Evolutionary conservation across 2,329 filamentous ascomycete species (phyloP).

Genomic region (Clathrospora elynae): DNA sequence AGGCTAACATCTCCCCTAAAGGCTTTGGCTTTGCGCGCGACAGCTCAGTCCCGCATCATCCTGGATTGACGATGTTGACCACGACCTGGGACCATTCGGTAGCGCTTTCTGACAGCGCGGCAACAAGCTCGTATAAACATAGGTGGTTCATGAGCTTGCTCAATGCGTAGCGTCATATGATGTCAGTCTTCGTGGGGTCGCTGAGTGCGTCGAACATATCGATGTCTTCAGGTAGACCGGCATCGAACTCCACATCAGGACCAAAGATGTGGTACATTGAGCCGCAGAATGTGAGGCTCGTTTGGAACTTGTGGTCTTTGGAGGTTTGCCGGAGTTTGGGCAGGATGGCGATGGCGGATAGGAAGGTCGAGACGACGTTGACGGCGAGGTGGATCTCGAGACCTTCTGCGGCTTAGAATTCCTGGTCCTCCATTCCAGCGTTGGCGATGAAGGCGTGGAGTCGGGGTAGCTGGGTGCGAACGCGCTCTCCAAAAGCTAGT

Average conservation of each 20-base stretch:
- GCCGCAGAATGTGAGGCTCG: slow-evolving; percentile 12
- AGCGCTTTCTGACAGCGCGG: background rate
- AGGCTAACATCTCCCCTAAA: slow-evolving; percentile 4
- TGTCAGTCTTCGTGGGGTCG: slow-evolving; percentile 4
- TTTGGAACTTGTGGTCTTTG: slow-evolving; percentile 2
- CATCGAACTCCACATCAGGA: no score
- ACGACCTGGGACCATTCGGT: background rate
- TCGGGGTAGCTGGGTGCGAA: slow-evolving; percentile 6
- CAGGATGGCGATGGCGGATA: slow-evolving; percentile 27
- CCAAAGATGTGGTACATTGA: slow-evolving; percentile 18
- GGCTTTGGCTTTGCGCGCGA: slow-evolving; percentile 10
- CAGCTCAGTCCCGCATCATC: slow-evolving; percentile 15
- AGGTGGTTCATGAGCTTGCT: slow-evolving; percentile 18
- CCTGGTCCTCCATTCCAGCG: slow-evolving; percentile 13
- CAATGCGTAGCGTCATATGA: slow-evolving; percentile 15
- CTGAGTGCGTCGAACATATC: slow-evolving; percentile 15
- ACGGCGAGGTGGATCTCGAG: slow-evolving; percentile 33
- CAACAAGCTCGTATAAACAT: slow-evolving; percentile 7
- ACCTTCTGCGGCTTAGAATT: slow-evolving; percentile 21
- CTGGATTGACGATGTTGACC: slow-evolving; percentile 13
- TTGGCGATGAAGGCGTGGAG: slow-evolving; percentile 23
- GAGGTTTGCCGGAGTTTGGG: slow-evolving; percentile 17
- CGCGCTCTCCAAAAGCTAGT: slow-evolving; percentile 7
- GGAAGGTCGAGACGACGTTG: slow-evolving; percentile 31
- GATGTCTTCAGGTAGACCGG: background rate